phyloP scores from a whole-genome alignment of 2,329 filamentous ascomycete species.

The Plectosphaerella sp. region DNA sequence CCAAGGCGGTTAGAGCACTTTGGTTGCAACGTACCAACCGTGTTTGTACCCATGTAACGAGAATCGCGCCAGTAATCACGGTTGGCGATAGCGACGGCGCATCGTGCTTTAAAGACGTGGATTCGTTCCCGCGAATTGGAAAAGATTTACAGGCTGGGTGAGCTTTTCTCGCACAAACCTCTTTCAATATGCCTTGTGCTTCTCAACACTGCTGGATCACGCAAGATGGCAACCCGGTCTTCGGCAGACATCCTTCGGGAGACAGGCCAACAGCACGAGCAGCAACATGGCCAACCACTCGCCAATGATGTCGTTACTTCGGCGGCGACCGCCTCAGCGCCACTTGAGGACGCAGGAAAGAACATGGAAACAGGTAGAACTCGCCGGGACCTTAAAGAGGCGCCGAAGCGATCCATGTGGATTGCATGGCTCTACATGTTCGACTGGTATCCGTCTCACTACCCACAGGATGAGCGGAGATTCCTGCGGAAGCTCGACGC shows the following conservation, averaged over 20 bases:
- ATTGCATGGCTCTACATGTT: slow-evolving; percentile 17
- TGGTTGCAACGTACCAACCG: too few species aligned
- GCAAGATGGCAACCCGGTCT: neutral
- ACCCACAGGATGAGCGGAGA: slow-evolving; percentile 10
- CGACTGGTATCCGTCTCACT: too few species aligned
- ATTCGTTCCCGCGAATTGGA: too few species aligned
- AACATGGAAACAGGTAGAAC: slow-evolving; percentile 13
- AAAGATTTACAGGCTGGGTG: too few species aligned
- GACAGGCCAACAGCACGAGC: neutral
- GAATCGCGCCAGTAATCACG: too few species aligned
- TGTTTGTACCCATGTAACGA: too few species aligned
- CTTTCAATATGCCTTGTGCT: too few species aligned
- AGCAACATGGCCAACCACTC: neutral
- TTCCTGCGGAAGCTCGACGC: slow-evolving; percentile 17
- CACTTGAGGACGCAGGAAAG: slow-evolving; percentile 41
- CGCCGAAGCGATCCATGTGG: slow-evolving; percentile 10
- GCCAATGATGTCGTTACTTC: slow-evolving; percentile 5
- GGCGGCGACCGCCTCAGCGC: slow-evolving; percentile 37
- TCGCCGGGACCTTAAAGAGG: slow-evolving; percentile 15
- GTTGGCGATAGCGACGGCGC: too few species aligned
- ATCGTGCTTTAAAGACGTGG: too few species aligned
- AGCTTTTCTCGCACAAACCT: too few species aligned
- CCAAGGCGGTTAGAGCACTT: too few species aligned
- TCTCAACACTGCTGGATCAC: too few species aligned
- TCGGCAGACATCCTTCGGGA: neutral